Percentiles rank a stretch among this genome's conserved stretches.
Evolutionary conservation across 352 stramenopile genomes (phyloP).

Genomic region (Globisporangium lucens): DNA sequence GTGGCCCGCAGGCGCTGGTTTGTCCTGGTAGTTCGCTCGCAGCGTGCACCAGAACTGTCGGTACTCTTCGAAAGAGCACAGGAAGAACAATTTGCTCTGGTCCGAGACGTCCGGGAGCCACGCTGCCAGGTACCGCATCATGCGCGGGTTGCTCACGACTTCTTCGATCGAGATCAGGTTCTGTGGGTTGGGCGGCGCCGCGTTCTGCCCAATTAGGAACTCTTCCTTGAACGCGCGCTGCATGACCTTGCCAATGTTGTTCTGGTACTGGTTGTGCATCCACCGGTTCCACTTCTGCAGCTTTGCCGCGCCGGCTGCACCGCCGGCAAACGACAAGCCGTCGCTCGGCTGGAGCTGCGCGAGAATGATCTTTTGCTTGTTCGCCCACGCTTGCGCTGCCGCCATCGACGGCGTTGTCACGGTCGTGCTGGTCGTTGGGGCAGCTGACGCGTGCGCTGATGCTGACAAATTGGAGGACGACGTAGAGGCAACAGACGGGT

Average conservation of each 20-base stretch:
- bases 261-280: constrained; percentile 71
- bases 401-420: constrained; percentile 41
- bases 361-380: constrained; percentile 71
- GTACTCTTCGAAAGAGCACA: constrained; percentile 77
- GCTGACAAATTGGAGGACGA: not conserved
- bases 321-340: constrained; percentile 20
- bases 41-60: constrained; percentile 71
- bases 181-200: constrained; percentile 33
- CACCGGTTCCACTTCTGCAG: constrained; percentile 85
- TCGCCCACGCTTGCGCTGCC: constrained; percentile 63
- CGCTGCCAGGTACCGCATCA: constrained; percentile 79
- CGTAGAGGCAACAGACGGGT: not conserved
- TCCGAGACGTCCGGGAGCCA: constrained; percentile 52
- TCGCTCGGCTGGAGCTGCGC: constrained; percentile 41
- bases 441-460: not conserved
- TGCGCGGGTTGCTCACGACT: constrained; percentile 72
- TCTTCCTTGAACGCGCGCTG: constrained; percentile 64
- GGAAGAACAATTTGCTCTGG: constrained; percentile 80
- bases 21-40: constrained; percentile 52
- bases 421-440: constrained; percentile 6
- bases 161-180: constrained; percentile 72
- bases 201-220: constrained; percentile 30
- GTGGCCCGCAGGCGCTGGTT: constrained; percentile 13
- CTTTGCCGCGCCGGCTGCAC: constrained; percentile 46
- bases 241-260: constrained; percentile 69